Conservation (phyloP, 2,329 filamentous ascomycete genomes). For the Aschersonia sp. region DNA sequence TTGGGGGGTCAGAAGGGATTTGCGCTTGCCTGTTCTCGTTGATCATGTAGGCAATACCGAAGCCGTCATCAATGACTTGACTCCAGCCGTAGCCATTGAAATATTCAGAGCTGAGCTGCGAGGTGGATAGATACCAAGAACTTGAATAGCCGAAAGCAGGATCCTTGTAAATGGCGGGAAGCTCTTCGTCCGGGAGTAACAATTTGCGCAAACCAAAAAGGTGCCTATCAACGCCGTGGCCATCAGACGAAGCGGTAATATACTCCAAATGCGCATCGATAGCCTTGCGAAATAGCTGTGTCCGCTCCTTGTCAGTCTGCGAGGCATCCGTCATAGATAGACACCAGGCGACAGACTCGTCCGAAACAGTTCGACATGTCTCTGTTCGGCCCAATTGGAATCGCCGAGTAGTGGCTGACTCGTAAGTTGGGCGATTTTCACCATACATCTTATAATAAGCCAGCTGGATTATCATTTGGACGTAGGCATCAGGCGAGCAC, state of each 20-base stretch:
- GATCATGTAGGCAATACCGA: slow-evolving; percentile 99
- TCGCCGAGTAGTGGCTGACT: slow-evolving; percentile 84
- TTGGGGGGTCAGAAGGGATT: neutral
- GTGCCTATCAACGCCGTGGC: slow-evolving; percentile 88
- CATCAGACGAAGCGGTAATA: slow-evolving; percentile 77
- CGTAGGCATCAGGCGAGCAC: slow-evolving; percentile 92
- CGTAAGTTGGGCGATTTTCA: slow-evolving; percentile 93
- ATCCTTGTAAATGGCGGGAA: slow-evolving; percentile 77
- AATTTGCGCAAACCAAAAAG: slow-evolving; percentile 95
- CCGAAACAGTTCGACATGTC: slow-evolving; percentile 83
- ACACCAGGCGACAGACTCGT: slow-evolving; percentile 86
- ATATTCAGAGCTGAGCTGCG: slow-evolving; percentile 87
- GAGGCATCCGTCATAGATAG: slow-evolving; percentile 63
- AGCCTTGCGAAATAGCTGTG: slow-evolving; percentile 69
- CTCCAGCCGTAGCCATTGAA: slow-evolving; percentile 99
- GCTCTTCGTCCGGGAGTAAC: slow-evolving; percentile 61
- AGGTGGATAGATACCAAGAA: slow-evolving; percentile 81
- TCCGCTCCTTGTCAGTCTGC: slow-evolving; percentile 47
- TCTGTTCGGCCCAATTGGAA: slow-evolving; percentile 96
- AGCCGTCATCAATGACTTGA: slow-evolving; percentile 91
- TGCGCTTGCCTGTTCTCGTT: slow-evolving; percentile 73
- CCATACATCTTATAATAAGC: slow-evolving; percentile 99
- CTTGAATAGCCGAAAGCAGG: slow-evolving; percentile 71
- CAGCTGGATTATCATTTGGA: slow-evolving; percentile 97
- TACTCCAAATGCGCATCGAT: slow-evolving; percentile 77